Conservation (phyloP, 768 basidiomycete species). For the Calocybe gangraenosa region DNA sequence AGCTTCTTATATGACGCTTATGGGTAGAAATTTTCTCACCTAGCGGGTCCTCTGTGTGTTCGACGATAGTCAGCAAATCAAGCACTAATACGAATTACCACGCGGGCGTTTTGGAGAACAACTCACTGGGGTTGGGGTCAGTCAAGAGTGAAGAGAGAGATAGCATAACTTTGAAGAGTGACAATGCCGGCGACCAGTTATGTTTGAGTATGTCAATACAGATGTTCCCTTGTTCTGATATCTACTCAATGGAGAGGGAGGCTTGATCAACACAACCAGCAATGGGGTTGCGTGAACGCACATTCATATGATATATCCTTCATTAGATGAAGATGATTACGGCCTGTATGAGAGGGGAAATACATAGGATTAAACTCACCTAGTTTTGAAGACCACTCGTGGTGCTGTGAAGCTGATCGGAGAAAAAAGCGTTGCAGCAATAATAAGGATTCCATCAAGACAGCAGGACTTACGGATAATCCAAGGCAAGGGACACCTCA, state of each 20-base stretch:
- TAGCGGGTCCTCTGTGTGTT: constrained; percentile 60
- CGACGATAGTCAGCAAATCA: constrained; percentile 6
- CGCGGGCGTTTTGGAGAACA: too few species aligned
- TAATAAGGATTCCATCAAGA: constrained; percentile 2
- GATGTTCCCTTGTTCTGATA: constrained; percentile 71
- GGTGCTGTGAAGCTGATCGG: constrained; percentile 72
- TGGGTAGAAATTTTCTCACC: constrained; percentile 39
- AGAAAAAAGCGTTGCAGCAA: constrained; percentile 6
- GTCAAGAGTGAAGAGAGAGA: constrained; percentile 90
- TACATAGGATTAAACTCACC: constrained; percentile 36
- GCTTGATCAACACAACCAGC: background rate
- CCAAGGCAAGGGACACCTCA: constrained; percentile 58
- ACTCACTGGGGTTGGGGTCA: constrained; percentile 89
- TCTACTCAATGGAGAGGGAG: constrained; percentile 32
- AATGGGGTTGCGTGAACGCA: constrained; percentile 20
- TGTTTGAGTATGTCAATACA: constrained; percentile 91
- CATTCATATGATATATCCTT: constrained; percentile 89
- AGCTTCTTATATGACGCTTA: background rate
- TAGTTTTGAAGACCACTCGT: constrained; percentile 68
- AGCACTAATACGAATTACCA: background rate
- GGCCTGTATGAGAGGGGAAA: too few species aligned
- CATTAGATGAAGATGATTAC: background rate
- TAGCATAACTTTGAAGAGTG: constrained; percentile 91
- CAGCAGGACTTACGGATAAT: constrained; percentile 72
- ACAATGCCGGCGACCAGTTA: constrained; percentile 93